phyloP scores from a whole-genome alignment of 257 asterid species.

The Scutellaria barbata region DNA sequence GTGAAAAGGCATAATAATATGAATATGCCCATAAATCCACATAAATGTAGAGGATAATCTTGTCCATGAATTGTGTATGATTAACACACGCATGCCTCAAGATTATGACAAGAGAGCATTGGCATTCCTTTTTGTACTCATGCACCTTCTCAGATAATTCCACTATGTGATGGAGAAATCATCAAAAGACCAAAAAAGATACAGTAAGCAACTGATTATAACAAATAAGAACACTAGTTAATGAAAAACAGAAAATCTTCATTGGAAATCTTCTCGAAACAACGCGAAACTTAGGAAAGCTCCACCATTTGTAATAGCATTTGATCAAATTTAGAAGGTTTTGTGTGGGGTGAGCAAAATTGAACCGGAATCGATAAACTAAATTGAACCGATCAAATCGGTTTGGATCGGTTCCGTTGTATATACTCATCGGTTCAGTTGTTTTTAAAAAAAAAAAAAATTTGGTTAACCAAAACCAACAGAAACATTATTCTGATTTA shows the following conservation, averaged over 20 bases:
- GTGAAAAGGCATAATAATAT: neutral
- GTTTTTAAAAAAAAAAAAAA: too few species aligned
- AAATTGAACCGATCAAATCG: too few species aligned
- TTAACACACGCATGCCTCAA: neutral
- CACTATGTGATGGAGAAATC: neutral
- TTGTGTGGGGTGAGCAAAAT: too few species aligned
- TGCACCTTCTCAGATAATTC: neutral
- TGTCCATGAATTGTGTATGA: neutral
- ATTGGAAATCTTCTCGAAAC: neutral
- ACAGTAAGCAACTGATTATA: neutral
- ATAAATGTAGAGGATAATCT: neutral
- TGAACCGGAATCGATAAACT: too few species aligned
- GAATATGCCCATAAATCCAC: too few species aligned
- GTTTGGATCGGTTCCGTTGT: too few species aligned
- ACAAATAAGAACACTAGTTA: neutral
- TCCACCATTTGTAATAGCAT: too few species aligned
- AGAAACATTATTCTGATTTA: too few species aligned
- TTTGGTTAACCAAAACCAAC: too few species aligned
- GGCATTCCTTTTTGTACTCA: too few species aligned
- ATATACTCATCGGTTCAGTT: too few species aligned
- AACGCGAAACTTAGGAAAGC: conserved; percentile 3
- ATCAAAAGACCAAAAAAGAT: neutral
- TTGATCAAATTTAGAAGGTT: too few species aligned
- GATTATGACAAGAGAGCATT: neutral
- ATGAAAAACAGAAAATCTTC: neutral